Conservation (phyloP, 2,329 filamentous ascomycete species). For the Ascochyta fabae region DNA sequence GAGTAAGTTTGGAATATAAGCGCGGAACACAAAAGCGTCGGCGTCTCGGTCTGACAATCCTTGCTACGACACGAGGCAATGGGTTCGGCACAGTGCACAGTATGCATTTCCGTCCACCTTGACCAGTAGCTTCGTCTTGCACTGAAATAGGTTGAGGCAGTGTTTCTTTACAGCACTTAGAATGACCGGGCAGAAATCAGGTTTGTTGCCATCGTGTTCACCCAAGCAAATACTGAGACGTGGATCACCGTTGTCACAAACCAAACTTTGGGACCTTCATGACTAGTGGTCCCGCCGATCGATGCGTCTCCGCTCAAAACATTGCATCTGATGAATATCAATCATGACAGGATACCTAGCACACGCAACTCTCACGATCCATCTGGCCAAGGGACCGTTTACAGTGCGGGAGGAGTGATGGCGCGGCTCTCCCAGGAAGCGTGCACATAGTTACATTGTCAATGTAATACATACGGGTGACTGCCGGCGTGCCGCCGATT, state of each 20-base stretch:
- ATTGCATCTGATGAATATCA: background rate
- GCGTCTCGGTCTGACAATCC: background rate
- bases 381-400: background rate
- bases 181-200: background rate
- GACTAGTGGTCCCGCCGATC: background rate
- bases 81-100: background rate
- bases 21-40: background rate
- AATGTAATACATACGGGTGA: background rate
- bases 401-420: background rate
- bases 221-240: background rate
- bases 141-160: background rate
- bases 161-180: background rate
- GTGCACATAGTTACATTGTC: background rate
- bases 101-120: background rate
- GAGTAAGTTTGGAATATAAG: constrained; percentile 45
- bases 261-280: background rate
- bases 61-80: background rate
- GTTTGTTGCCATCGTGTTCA: background rate
- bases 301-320: background rate
- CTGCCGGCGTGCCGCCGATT: background rate
- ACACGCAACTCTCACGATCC: background rate
- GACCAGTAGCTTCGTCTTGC: background rate
- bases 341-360: background rate
- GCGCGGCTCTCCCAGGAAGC: background rate
- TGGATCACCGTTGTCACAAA: background rate